Conservation (phyloP, 805 yeast species). For the Yamadazyma olivae region DNA sequence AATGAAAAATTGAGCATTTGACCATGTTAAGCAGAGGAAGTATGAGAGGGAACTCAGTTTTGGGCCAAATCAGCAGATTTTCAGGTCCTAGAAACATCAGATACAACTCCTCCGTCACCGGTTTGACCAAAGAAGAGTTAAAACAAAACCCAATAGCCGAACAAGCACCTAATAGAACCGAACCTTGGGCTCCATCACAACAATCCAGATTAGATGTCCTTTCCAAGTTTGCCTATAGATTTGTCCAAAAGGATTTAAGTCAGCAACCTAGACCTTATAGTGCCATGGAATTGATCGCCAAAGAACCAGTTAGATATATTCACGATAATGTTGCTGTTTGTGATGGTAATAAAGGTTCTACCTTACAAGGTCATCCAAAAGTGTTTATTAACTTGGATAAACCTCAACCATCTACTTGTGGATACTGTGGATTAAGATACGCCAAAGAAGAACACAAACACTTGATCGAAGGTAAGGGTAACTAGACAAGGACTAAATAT, state of each 20-base stretch:
- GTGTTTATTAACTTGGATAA: constrained; percentile 77
- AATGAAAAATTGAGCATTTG: constrained; percentile 1
- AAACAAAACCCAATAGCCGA: constrained; percentile 26
- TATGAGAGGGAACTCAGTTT: no score
- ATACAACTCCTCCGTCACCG: constrained; percentile 15
- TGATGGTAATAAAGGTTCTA: constrained; percentile 69
- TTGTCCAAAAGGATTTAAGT: constrained; percentile 65
- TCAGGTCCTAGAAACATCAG: no score
- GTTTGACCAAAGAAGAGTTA: constrained; percentile 23
- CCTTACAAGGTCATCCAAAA: constrained; percentile 80
- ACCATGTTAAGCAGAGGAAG: constrained; percentile 15
- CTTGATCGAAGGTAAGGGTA: constrained; percentile 27
- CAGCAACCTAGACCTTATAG: constrained; percentile 78
- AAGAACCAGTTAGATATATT: constrained; percentile 67
- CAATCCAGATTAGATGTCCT: constrained; percentile 54
- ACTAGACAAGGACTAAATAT: no score
- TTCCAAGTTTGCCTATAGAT: constrained; percentile 53
- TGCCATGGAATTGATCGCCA: constrained; percentile 77
- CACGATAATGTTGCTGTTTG: constrained; percentile 68
- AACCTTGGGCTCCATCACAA: constrained; percentile 73
- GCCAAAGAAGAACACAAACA: constrained; percentile 51
- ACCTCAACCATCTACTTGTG: constrained; percentile 70
- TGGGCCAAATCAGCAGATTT: constrained; percentile 1
- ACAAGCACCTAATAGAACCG: constrained; percentile 76
- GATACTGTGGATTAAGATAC: constrained; percentile 74